Conservation (phyloP, 805 yeast genomes). For the Teunomyces aglyptinius region DNA sequence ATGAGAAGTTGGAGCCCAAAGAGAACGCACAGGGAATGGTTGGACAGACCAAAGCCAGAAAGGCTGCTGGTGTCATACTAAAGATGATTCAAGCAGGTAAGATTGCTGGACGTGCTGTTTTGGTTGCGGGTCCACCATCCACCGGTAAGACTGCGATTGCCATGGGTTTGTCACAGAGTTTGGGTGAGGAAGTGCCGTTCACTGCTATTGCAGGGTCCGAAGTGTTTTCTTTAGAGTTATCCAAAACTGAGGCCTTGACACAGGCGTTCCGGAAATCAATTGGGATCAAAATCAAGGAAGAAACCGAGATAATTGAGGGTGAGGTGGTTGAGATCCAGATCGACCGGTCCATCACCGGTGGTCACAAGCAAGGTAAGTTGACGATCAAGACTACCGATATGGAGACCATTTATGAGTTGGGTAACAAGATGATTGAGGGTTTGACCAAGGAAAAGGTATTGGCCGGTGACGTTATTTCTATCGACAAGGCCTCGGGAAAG, state of each 20-base stretch:
- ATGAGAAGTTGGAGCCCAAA: conserved; percentile 82
- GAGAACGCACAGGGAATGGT: conserved; percentile 90
- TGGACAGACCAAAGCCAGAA: conserved; percentile 92
- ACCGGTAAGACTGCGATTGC: conserved; percentile 99
- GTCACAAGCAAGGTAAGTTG: conserved; percentile 96
- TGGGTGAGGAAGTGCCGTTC: conserved; percentile 84
- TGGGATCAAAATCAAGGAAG: conserved; percentile 94
- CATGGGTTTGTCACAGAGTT: conserved; percentile 79
- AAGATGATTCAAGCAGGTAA: conserved; percentile 92
- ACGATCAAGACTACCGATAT: conserved; percentile 97
- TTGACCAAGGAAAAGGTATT: conserved; percentile 91
- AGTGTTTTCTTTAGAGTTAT: conserved; percentile 84
- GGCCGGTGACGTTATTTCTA: conserved; percentile 95
- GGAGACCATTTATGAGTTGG: conserved; percentile 97
- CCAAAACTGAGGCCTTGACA: conserved; percentile 93
- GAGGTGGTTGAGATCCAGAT: conserved; percentile 97
- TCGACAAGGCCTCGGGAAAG: conserved; percentile 94
- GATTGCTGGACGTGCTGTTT: conserved; percentile 94
- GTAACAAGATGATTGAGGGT: conserved; percentile 91
- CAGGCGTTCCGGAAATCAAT: conserved; percentile 96
- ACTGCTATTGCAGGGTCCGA: conserved; percentile 95
- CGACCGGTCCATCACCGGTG: conserved; percentile 92
- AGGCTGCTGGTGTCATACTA: conserved; percentile 91
- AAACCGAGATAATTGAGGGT: conserved; percentile 96
- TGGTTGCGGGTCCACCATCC: conserved; percentile 97